Percentiles rank a stretch among this genome's conserved stretches.
These are phyloP conservation scores for Nemania bipapillata DNA, from an alignment of 2,329 filamentous ascomycete species.

Conservation along the genomic window DNA sequence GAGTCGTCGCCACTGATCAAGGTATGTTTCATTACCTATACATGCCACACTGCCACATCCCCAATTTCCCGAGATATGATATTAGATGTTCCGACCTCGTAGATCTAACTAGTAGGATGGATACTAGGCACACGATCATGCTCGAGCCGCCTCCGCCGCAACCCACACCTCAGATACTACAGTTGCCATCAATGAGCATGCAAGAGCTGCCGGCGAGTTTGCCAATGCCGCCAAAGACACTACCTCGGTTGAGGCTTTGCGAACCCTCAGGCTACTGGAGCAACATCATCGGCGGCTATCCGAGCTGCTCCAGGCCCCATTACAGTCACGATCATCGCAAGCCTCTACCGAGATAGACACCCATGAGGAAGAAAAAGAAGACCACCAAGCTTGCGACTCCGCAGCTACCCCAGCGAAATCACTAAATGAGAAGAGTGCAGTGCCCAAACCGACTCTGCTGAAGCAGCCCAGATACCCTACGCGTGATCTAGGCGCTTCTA, in stretches of 20 bases:
- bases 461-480: slow-evolving; percentile 65
- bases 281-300: slow-evolving; percentile 87
- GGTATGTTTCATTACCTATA: slow-evolving; percentile 55
- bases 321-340: slow-evolving; percentile 61
- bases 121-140: slow-evolving; percentile 83
- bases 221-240: slow-evolving; percentile 81
- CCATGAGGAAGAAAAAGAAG: slow-evolving; percentile 54
- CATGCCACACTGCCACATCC: neutral
- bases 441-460: slow-evolving; percentile 52
- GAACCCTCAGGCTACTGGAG: slow-evolving; percentile 86
- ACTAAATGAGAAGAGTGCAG: slow-evolving; percentile 44
- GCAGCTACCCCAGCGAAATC: slow-evolving; percentile 44
- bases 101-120: slow-evolving; percentile 32
- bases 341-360: slow-evolving; percentile 53
- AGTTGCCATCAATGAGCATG: slow-evolving; percentile 86
- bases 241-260: slow-evolving; percentile 75
- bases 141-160: slow-evolving; percentile 81
- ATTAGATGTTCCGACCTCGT: neutral
- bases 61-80: too few species aligned
- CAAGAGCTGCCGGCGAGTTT: slow-evolving; percentile 88
- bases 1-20: slow-evolving; percentile 75
- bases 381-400: slow-evolving; percentile 38
- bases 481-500: slow-evolving; percentile 80
- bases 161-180: slow-evolving; percentile 79
- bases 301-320: slow-evolving; percentile 78